These are phyloP conservation scores for Tarenaya hassleriana DNA, from an alignment of 345 rosid genomes.

Conservation along the genomic window DNA sequence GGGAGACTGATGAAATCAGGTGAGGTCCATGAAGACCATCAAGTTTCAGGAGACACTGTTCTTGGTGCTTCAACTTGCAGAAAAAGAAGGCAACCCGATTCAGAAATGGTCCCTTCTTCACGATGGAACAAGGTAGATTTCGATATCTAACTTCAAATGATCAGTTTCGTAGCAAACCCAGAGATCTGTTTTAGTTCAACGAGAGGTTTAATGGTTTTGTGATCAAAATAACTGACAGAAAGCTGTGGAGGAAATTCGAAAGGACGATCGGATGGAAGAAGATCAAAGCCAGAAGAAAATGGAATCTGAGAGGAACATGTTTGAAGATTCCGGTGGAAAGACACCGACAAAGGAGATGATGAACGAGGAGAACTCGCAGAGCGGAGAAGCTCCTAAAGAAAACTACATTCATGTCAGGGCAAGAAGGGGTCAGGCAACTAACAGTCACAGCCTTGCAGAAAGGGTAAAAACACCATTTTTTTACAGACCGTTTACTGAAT, in stretches of 20 bases:
- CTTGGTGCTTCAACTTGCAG: conserved; percentile 41
- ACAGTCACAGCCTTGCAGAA: conserved; percentile 96
- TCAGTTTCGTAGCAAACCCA: too few relatives aligned
- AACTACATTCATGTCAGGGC: conserved; percentile 91
- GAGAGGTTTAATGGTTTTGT: conserved; percentile 17
- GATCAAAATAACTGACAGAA: conserved; percentile 34
- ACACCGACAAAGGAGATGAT: conserved; percentile 51
- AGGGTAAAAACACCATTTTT: conserved; percentile 46
- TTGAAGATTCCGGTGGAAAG: too few relatives aligned
- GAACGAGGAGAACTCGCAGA: conserved; percentile 57
- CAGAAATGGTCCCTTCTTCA: conserved; percentile 35
- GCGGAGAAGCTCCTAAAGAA: conserved; percentile 68
- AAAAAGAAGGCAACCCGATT: conserved; percentile 51
- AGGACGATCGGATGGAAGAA: conserved; percentile 43
- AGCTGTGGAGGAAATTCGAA: conserved; percentile 45
- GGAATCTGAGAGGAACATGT: conserved; percentile 37
- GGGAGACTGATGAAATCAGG: conserved; percentile 32
- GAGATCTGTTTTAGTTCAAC: too few relatives aligned
- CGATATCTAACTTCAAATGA: too few relatives aligned
- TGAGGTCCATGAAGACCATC: conserved; percentile 40
- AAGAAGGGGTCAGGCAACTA: conserved; percentile 94
- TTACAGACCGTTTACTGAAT: neutral
- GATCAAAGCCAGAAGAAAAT: conserved; percentile 61
- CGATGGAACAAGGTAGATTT: conserved; percentile 49
- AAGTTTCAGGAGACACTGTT: conserved; percentile 42